phyloP scores from a whole-genome alignment of 2,329 filamentous ascomycete species.

The Clathrospora elynae region DNA sequence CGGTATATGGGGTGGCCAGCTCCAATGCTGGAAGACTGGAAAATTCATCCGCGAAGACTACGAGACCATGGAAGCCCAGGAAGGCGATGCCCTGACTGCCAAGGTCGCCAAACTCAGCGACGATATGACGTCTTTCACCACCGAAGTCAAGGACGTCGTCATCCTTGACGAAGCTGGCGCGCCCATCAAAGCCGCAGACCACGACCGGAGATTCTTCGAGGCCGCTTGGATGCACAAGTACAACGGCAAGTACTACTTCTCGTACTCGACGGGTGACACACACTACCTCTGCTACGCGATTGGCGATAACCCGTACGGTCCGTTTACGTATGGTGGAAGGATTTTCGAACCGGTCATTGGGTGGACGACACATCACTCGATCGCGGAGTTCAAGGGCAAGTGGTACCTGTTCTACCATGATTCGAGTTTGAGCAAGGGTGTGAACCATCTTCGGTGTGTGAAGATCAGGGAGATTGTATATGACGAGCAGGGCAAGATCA shows the following conservation, averaged over 20 bases:
- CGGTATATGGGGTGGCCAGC: conserved; percentile 79
- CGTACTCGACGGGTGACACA: conserved; percentile 78
- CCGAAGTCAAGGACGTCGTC: conserved; percentile 62
- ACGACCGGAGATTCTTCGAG: conserved; percentile 78
- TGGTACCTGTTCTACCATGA: conserved; percentile 83
- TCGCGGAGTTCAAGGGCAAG: conserved; percentile 71
- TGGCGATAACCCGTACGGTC: conserved; percentile 67
- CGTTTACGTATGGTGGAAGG: conserved; percentile 72
- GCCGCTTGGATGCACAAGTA: conserved; percentile 80
- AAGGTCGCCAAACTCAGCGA: conserved; percentile 67
- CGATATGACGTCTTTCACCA: conserved; percentile 69
- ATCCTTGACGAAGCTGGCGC: conserved; percentile 66
- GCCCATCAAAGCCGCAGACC: conserved; percentile 68
- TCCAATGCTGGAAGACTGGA: conserved; percentile 72
- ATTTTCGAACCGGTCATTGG: conserved; percentile 77
- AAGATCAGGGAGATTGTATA: conserved; percentile 79
- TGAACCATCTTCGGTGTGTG: conserved; percentile 73
- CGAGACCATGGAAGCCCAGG: conserved; percentile 34
- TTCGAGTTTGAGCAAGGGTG: conserved; percentile 68
- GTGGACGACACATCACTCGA: conserved; percentile 82
- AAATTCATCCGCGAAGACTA: conserved; percentile 58
- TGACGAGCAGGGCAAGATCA: conserved; percentile 67
- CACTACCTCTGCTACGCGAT: conserved; percentile 75
- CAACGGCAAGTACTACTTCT: conserved; percentile 72
- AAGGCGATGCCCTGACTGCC: conserved; percentile 63